phyloP scores from a whole-genome alignment of 495 filamentous ascomycete genomes.

The Aspergillus taichungensis region DNA sequence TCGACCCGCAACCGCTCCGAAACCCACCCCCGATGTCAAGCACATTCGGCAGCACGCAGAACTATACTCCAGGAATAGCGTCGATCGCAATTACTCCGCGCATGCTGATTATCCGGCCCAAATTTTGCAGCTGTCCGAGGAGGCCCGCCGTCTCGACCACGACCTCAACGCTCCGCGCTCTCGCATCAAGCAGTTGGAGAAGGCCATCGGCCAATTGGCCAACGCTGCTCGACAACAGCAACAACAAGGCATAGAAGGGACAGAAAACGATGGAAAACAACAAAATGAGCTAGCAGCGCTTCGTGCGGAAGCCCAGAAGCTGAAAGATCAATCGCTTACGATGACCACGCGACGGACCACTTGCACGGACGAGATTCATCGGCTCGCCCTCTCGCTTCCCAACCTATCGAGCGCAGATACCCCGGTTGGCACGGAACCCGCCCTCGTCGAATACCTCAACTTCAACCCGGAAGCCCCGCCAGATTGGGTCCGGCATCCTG shows the following conservation, averaged over 20 bases:
- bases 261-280: neutral
- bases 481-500: constrained; percentile 37
- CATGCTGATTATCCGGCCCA: constrained; percentile 55
- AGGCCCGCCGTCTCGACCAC: constrained; percentile 46
- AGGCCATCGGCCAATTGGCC: constrained; percentile 29
- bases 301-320: constrained; percentile 53
- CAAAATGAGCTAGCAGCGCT: constrained; percentile 19
- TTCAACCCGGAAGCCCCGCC: constrained; percentile 51
- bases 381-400: constrained; percentile 70
- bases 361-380: constrained; percentile 58
- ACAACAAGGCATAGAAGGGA: constrained; percentile 3
- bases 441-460: constrained; percentile 64
- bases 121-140: constrained; percentile 61
- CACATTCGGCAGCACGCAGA: constrained; percentile 77
- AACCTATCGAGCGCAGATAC: constrained; percentile 75
- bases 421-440: constrained; percentile 56
- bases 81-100: constrained; percentile 71
- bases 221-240: constrained; percentile 17
- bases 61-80: constrained; percentile 71
- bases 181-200: constrained; percentile 35
- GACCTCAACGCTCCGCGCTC: constrained; percentile 29
- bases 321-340: constrained; percentile 57
- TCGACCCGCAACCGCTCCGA: constrained; percentile 68
- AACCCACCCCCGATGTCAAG: constrained; percentile 70
- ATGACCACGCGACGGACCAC: constrained; percentile 51